Base-by-base conservation (phyloP, 352 stramenopile species). In the Blastocystis sp. region DNA sequence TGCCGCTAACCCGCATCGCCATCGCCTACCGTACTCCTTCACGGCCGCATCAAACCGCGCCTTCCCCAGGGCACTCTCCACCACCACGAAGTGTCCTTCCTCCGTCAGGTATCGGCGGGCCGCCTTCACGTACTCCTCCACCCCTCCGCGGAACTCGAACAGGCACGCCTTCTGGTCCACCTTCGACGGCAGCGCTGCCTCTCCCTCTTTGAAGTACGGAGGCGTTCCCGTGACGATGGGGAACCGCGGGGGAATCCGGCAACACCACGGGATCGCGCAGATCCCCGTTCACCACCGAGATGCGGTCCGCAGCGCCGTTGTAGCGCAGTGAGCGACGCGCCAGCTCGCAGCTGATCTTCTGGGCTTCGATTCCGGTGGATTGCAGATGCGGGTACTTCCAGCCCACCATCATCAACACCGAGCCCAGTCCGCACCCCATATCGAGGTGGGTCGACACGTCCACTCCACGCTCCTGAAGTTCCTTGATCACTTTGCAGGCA, bases 191-290 rank as follows among this genome's bases (percentile, higher is more conserved):
- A 89, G 67, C 21, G 69, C 80, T 0, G 70, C 89, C n/a, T 88
- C 76, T 19, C 69, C 81, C 21, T 45, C 76, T 52, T 88, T 70
- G 64, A 91, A 91, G 74, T 94, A 94, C 3, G 92, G 92, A 45
- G 92, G 92, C 21, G 92, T 93, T 2, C 92, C 92, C 5, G 91
- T 94, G 19, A 94, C 89, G 23, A 94, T 80, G 84, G 93, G 88
- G 89, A 92, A 93, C 38, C 43, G 67, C 7, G 67, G 34, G 40
- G 17, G 77, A 34, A 21, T 62, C 62, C 11, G 61, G 52, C 17
- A 89, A 74, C 34, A 76, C 60, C 14, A 19, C 64, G 19, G 28
- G 65, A 76, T 89, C 78, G 14, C 89, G 89, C 19, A 90, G 79
- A 78, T 90, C 89, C 5, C 86, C 89, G 52, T 90, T 41, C 10